Base-by-base conservation (phyloP, 352 stramenopile genomes). In the Phytopythium montanum region DNA sequence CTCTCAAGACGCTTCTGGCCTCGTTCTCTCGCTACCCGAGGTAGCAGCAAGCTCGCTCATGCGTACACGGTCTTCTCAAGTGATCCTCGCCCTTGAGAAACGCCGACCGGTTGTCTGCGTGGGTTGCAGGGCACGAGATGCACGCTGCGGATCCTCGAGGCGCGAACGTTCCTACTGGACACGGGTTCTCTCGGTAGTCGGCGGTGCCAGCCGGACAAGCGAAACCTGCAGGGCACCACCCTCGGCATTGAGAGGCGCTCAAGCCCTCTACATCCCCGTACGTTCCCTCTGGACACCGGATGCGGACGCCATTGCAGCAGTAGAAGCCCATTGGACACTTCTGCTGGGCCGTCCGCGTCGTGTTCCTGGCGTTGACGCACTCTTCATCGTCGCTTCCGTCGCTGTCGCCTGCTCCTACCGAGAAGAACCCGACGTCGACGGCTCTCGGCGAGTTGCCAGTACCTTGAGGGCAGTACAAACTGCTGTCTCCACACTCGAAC, bases 181-280 rank as follows among this genome's bases (percentile, higher is more conserved):
- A 88, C 4, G 67, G 45, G 38, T 88, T 79, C 9, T 38, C 28
- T 9, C 56, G 60, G 19, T 79, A 88, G 19, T 89, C 73, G 0
- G 56, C 62, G 0, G 85, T 88, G 1, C 68, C 80, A 12, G 76
- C 69, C 6, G 81, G 81, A 60, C 87, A 96, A 38, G 65, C 89
- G 65, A 65, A 93, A 1, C 85, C 84, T 1, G 82, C 59, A 0
- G 77, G 77, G 54, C 85, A 96, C 77, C 75, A 88, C 0, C 85
- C 85, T 16, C 58, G 67, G 58, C 85, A 96, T 25, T 70, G 70
- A 2, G 54, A 58, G 21, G 64, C 70, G 29, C 68, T 90, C 0
- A 92, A 59, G 2, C 78, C 74, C 50, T 85, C 66, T 0, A 56
- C 34, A 26, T 85, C 66, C 14, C 83, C 78, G 54, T 81, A 94